These are phyloP conservation scores for Neopestalotiopsis rosae DNA, from an alignment of 2,329 filamentous ascomycete species.

Conservation along the genomic window DNA sequence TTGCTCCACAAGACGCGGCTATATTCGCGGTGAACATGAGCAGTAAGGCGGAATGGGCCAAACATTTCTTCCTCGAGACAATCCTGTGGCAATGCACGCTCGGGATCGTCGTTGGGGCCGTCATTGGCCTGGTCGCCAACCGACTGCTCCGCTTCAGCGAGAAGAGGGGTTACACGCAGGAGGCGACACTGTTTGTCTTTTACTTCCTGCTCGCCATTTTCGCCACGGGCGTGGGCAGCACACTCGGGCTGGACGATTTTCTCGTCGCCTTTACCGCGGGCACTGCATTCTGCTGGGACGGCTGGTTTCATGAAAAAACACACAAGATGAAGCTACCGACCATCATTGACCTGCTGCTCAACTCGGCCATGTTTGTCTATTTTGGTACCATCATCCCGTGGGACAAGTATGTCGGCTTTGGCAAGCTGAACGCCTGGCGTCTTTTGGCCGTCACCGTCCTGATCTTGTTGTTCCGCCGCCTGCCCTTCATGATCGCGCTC, in stretches of 20 bases:
- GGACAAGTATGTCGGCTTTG: constrained; percentile 20
- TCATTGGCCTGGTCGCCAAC: constrained; percentile 54
- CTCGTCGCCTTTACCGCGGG: constrained; percentile 67
- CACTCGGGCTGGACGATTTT: constrained; percentile 65
- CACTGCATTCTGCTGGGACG: constrained; percentile 61
- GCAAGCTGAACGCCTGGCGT: constrained; percentile 17
- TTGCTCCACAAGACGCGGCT: constrained; percentile 46
- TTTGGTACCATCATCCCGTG: constrained; percentile 33
- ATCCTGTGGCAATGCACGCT: constrained; percentile 52
- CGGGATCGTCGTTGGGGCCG: constrained; percentile 59
- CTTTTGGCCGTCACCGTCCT: constrained; percentile 26
- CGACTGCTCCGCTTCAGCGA: constrained; percentile 51
- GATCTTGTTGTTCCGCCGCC: constrained; percentile 27
- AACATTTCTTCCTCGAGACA: constrained; percentile 12
- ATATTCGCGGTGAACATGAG: constrained; percentile 47
- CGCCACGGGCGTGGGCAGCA: constrained; percentile 60
- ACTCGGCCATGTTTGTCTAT: constrained; percentile 31
- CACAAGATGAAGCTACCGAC: neutral
- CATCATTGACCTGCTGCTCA: constrained; percentile 31
- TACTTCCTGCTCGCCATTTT: constrained; percentile 53
- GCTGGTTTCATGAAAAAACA: constrained; percentile 10
- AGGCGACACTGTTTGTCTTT: constrained; percentile 57
- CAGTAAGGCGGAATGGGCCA: neutral
- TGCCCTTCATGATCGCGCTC: constrained; percentile 27
- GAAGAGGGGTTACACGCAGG: constrained; percentile 57